Evolutionary conservation across 257 asterid species (phyloP), one percentile per base, ranked within the genome.

Genomic region (Osmanthus fragrans): DNA sequence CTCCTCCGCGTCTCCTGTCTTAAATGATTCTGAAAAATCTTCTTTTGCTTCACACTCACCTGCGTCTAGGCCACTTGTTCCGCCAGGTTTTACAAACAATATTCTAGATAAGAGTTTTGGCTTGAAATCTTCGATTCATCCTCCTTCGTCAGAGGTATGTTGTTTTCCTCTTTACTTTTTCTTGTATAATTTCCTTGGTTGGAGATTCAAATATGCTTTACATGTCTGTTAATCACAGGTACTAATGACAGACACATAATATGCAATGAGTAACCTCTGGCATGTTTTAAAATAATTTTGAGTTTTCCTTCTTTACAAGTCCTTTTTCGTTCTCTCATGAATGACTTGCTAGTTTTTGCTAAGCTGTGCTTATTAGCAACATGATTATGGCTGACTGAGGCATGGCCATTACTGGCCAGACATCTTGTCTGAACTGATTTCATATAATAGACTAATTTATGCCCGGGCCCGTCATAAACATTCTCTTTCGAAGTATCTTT

Each of bases 1-100:
- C 77, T 79, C 91, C 72, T 80, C 83, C 58, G 78, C 73, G 60
- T 75, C 67, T 78, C 79, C 86, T 66, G 51, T 77, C 71, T 54
- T 82, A 74, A 86, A 71, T 76, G 96, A 88, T 82, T 73, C 79
- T 66, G 97, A 90, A 67, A 90, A 85, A 85, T 69, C 93, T 77
- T 83, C 93, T 73, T 81, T 86, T 74, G 85, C 85, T 75, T 83
- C 91, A 25, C 94, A 84, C 78, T 83, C 91, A 81, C 87, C 91
- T 60, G 84, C 88, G 72, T 82, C 86, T 76, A 87, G 97, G 75
- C 97, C 96, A 21, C 98, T 91, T 75, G 83, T 91, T 70, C 98
- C 98, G 16, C 98, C 98, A 10, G 98, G 98, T 64, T 94, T 94
- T 80, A 87, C 77, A 74, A 81, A 54, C 89, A 82, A 83, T 73